Conservation (phyloP, 805 yeast genomes). For the Teunomyces cretensis region DNA sequence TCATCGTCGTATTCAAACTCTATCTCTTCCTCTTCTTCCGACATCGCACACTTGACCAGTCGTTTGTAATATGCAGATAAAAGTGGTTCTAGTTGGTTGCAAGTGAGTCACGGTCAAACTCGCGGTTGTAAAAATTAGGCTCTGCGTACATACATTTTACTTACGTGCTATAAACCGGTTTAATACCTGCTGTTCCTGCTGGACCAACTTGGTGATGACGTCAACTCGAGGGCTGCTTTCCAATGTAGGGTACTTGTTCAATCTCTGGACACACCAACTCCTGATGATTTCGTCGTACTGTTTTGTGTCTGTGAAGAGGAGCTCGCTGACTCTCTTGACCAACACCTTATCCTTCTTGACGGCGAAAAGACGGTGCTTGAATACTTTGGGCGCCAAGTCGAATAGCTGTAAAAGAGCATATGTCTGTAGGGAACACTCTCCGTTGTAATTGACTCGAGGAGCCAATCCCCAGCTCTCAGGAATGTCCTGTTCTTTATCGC, state of each 20-base stretch:
- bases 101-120: background rate
- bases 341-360: conserved; percentile 22
- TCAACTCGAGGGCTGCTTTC: conserved; percentile 9
- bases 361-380: conserved; percentile 20
- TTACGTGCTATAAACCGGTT: conserved; percentile 11
- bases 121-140: background rate
- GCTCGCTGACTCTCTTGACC: conserved; percentile 15
- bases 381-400: conserved; percentile 26
- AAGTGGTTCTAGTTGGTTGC: background rate
- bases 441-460: conserved; percentile 38
- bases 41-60: conserved; percentile 4
- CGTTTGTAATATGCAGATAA: background rate
- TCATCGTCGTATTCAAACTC: conserved; percentile 13
- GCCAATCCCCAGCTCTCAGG: conserved; percentile 48
- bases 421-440: conserved; percentile 46
- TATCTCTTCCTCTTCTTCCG: conserved; percentile 8
- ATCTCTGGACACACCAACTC: conserved; percentile 27
- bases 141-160: background rate
- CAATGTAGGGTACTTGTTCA: conserved; percentile 17
- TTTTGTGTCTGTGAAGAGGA: conserved; percentile 15
- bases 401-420: conserved; percentile 34
- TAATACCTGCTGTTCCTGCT: conserved; percentile 29
- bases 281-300: conserved; percentile 12
- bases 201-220: conserved; percentile 17
- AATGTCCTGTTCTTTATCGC: conserved; percentile 15